Percentiles rank a stretch among this genome's conserved stretches.
Evolutionary conservation across 768 basidiomycete species (phyloP).

Genomic region (Boletus bicolor): DNA sequence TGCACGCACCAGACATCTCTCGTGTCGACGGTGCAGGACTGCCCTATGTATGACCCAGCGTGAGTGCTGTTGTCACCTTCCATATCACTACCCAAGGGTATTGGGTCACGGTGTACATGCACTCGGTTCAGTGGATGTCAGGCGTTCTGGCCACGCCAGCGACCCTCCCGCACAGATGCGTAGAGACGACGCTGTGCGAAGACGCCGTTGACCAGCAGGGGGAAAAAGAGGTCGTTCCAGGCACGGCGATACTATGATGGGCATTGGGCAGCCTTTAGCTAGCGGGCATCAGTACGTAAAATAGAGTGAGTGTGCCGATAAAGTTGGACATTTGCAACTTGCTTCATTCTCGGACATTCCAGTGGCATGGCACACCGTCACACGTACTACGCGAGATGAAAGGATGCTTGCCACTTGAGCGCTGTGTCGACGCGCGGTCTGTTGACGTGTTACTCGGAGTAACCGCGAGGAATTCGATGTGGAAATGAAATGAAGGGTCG

Average conservation of each 20-base stretch:
- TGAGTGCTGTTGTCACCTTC: no score
- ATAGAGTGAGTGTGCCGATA: not conserved
- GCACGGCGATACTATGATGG: not conserved
- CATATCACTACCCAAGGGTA: not conserved
- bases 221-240: not conserved
- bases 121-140: not conserved
- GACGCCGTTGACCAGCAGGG: no score
- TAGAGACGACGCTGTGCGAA: no score
- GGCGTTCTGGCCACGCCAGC: not conserved
- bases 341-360: not conserved
- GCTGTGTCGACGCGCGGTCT: not conserved
- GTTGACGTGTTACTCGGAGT: not conserved
- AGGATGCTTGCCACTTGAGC: not conserved
- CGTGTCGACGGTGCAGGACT: not conserved
- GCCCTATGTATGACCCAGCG: not conserved
- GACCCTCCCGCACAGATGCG: not conserved
- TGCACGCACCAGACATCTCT: not conserved
- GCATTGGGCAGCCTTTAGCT: not conserved
- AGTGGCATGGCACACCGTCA: not conserved
- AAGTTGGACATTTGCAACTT: not conserved
- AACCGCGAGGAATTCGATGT: not conserved
- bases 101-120: not conserved
- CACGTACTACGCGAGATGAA: conserved; percentile 3
- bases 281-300: not conserved
- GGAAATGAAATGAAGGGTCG: not conserved